Base-by-base conservation (phyloP, 176 grass and related monocot genomes). In the Oryza glumipatula region DNA sequence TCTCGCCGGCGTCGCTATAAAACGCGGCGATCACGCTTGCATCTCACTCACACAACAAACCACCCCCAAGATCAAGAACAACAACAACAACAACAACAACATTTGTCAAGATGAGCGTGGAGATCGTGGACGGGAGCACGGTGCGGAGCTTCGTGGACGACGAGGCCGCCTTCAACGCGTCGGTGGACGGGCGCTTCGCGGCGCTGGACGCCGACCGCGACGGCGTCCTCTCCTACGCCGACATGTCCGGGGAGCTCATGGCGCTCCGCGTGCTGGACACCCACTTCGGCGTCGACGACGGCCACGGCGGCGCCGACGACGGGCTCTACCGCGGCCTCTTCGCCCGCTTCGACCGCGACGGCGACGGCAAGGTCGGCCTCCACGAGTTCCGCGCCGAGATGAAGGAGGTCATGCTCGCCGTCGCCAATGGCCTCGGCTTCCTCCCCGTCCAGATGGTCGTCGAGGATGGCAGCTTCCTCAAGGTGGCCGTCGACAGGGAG, bases 401-500 rank as follows among this genome's bases (percentile, higher is more conserved):
- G 93, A 78, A 76, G 79, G 90, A 95, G 88, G 88, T 92, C 32
- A 81, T 95, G 93, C 77, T 92, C 33, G 93, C 76, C 9, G 90
- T 95, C 6, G 93, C 90, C 1, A 86, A 77, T 28, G 93, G 90
- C 23, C 74, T 92, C 1, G 93, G 84, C 0, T 87, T 87, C 68
- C 19, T 94, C 7, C 92, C 92, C 16, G 84, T 94, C 46, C 92
- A 94, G 76, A 94, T 94, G 89, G 89, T 94, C 60, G 77, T 91
- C 17, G 87, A 94, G 76, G 89, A 94, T 51, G 92, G 86, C 76
- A 94, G 92, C 84, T 94, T 94, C 70, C 87, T 94, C 46, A 94
- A 91, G 77, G 56, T 61, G 9, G 89, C 92, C 32, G 71, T 94
- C 60, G 92, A 94, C 54, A 89, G 86, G 78, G 92, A 91, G 83